Conservation (phyloP, 208 protist species). For the Crithidia thermophila region DNA sequence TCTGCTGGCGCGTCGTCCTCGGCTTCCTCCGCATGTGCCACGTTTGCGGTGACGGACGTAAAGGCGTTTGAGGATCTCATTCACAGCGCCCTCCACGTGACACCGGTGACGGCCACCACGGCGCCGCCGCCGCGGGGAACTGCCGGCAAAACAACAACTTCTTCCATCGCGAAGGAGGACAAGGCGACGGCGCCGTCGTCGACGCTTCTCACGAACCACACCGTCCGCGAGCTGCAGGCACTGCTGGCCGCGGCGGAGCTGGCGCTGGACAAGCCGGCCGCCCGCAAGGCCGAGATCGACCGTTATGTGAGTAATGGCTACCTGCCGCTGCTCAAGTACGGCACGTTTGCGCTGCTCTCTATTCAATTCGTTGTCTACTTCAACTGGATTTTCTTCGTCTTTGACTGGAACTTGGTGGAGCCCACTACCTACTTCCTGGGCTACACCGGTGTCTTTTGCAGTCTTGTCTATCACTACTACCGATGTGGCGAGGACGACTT, state of each 20-base stretch:
- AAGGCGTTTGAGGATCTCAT: conserved; percentile 33
- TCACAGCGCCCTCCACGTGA: conserved; percentile 16
- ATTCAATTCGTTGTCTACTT: conserved; percentile 75
- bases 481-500: conserved; percentile 50
- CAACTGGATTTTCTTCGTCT: conserved; percentile 87
- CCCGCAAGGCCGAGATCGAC: conserved; percentile 45
- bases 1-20: not conserved
- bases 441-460: conserved; percentile 63
- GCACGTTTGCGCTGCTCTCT: conserved; percentile 43
- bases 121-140: not conserved
- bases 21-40: conserved; percentile 3
- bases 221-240: conserved; percentile 36
- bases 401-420: conserved; percentile 90
- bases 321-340: conserved; percentile 54
- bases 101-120: not conserved
- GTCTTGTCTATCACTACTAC: conserved; percentile 74
- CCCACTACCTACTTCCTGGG: conserved; percentile 86
- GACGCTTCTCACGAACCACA: conserved; percentile 30
- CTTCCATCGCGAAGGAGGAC: not conserved
- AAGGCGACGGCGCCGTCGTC: not conserved
- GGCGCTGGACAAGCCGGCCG: conserved; percentile 10
- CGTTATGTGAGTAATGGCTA: conserved; percentile 36
- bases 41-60: conserved; percentile 26
- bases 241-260: conserved; percentile 35
- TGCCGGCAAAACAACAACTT: not conserved